Conservation (phyloP, 345 rosid species). For the Arabidopsis suecica region DNA sequence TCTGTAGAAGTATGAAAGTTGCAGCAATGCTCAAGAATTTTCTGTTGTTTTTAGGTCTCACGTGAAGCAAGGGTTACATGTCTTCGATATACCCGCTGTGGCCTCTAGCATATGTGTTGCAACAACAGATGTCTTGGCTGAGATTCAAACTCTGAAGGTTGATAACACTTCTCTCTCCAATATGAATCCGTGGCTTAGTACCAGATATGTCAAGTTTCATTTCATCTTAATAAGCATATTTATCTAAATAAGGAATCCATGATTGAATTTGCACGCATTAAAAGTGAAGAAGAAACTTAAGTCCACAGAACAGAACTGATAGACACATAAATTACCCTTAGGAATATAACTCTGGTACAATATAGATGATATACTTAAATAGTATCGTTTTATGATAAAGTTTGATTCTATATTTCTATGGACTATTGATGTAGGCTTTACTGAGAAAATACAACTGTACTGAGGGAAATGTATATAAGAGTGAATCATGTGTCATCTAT, state of each 20-base stretch:
- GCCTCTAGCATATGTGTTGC: slow-evolving; percentile 65
- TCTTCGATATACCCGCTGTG: slow-evolving; percentile 68
- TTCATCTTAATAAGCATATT: slow-evolving; percentile 12
- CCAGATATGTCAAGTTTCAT: slow-evolving; percentile 20
- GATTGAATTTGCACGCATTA: slow-evolving; percentile 18
- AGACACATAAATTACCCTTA: slow-evolving; percentile 7
- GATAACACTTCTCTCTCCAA: slow-evolving; percentile 14
- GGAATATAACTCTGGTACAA: slow-evolving; percentile 10
- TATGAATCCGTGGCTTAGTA: slow-evolving; percentile 17
- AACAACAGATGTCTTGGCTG: slow-evolving; percentile 59
- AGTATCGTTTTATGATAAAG: slow-evolving; percentile 9
- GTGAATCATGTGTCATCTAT: slow-evolving; percentile 22
- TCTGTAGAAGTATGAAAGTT: slow-evolving; percentile 53
- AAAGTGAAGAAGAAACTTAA: slow-evolving; percentile 12
- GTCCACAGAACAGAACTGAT: slow-evolving; percentile 13
- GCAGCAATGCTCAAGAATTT: slow-evolving; percentile 61
- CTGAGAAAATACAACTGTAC: slow-evolving; percentile 1
- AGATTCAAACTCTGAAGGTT: slow-evolving; percentile 81
- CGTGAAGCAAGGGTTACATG: slow-evolving; percentile 68
- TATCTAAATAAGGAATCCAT: slow-evolving; percentile 8
- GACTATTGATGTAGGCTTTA: slow-evolving; percentile 28
- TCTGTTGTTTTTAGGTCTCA: slow-evolving; percentile 60
- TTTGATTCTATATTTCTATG: slow-evolving; percentile 7
- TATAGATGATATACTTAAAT: not conserved
- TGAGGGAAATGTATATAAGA: not conserved